Base-by-base conservation (phyloP, 2,329 filamentous ascomycete genomes). In the Neofusicoccum sp. region DNA sequence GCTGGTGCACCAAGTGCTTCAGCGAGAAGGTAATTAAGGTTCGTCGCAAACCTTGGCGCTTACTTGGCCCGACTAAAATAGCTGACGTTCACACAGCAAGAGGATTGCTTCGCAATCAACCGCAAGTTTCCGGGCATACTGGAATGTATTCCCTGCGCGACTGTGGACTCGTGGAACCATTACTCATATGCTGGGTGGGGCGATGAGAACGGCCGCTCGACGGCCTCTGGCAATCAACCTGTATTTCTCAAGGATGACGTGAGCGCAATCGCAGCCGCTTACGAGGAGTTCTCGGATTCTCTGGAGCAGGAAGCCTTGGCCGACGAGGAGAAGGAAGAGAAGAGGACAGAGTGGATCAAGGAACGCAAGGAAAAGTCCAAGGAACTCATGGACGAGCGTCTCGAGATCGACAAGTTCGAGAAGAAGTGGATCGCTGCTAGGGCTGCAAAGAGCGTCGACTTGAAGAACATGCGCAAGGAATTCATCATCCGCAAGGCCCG, bases 1-100 rank as follows among this genome's bases (percentile, higher is more conserved):
- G 77, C n/a, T 78, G 76, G 76, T 79, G 77, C 66, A 74, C 75
- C 56, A 66, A 66, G 7, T 79, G 77, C 64, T 68, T 78, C 54
- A 69, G 71, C 14, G 65, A 66, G 8, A 76, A 77, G 58, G 73
- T 71, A 5, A 62, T 67, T 34, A 62, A 63, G 61, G 71, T 69
- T 56, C 34, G 65, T 54, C 41, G 16, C 33, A 50, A 31, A 41
- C 33, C 37, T 22, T 56, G 33, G 48, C 36, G 7, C 1, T 22
- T 12, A 56, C 74, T 41, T 33, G 22, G 11, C 37, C 22, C 49
- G n/a, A 34, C n/a, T 34, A 22, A 44, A 33, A 12, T 3, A 22
- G 36, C 54, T 56, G 43, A 58, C 36, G 7, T 29, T 7, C 70
- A 70, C 22, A 61, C 70, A 75, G 63, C 68, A 70, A 29, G 74